These are phyloP conservation scores for Rhodomyrtus tomentosa DNA, from an alignment of 345 rosid genomes.

Conservation along the genomic window DNA sequence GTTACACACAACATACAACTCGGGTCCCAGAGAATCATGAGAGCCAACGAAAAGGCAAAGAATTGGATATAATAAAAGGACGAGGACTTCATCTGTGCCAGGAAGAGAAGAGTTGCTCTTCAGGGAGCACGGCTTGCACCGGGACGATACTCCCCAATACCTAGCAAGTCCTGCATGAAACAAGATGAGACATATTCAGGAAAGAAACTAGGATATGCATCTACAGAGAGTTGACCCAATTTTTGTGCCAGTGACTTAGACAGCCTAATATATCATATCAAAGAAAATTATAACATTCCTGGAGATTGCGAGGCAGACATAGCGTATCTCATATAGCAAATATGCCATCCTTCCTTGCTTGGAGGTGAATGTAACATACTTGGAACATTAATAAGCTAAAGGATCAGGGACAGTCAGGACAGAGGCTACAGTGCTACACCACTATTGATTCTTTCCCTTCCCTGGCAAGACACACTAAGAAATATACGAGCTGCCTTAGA, in stretches of 20 bases:
- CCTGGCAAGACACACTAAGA: background rate
- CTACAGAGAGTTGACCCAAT: background rate
- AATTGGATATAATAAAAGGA: too few species aligned
- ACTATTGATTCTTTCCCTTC: background rate
- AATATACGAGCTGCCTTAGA: background rate
- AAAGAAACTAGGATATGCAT: conserved; percentile 1
- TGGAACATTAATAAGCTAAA: background rate
- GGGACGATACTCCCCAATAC: conserved; percentile 67
- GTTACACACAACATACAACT: background rate
- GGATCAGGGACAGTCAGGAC: background rate
- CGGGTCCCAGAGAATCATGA: background rate
- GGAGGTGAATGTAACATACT: background rate
- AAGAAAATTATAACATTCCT: background rate
- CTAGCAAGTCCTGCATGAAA: conserved; percentile 55
- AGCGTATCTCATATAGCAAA: background rate
- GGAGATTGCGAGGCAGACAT: background rate
- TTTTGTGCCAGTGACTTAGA: background rate
- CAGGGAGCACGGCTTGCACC: conserved; percentile 20
- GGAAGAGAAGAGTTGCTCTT: background rate
- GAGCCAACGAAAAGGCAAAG: background rate
- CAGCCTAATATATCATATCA: background rate
- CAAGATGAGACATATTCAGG: background rate
- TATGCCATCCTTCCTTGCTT: background rate
- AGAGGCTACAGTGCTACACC: background rate
- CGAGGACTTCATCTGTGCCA: background rate